phyloP scores from a whole-genome alignment of 2,329 filamentous ascomycete genomes.

The Clarireedia monteithiana region DNA sequence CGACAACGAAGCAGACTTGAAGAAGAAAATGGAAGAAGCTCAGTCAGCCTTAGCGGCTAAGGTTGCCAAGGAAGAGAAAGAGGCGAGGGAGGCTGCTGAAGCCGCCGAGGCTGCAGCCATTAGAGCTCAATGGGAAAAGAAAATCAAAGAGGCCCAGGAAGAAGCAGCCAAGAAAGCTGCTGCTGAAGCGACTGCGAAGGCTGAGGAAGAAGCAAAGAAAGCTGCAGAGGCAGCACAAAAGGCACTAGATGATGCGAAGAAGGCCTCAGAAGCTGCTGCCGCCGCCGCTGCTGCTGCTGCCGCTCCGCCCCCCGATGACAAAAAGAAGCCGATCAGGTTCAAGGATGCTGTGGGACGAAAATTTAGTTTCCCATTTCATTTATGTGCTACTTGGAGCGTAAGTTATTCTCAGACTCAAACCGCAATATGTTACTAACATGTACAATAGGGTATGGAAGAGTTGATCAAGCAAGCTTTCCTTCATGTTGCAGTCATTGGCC shows the following conservation, averaged over 20 bases:
- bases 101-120: slow-evolving; percentile 33
- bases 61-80: slow-evolving; percentile 19
- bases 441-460: slow-evolving; percentile 70
- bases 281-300: slow-evolving; percentile 33
- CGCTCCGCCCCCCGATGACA: slow-evolving; percentile 29
- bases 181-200: slow-evolving; percentile 23
- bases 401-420: slow-evolving; percentile 28
- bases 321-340: slow-evolving; percentile 67
- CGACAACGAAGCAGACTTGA: slow-evolving; percentile 7
- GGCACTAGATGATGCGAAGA: slow-evolving; percentile 41
- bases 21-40: slow-evolving; percentile 9
- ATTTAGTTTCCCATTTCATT: slow-evolving; percentile 82
- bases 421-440: slow-evolving; percentile 19
- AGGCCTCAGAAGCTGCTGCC: slow-evolving; percentile 17
- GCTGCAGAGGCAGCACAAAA: slow-evolving; percentile 39
- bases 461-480: slow-evolving; percentile 81
- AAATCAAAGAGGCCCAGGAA: slow-evolving; percentile 27
- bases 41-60: slow-evolving; percentile 5
- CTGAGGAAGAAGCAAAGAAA: slow-evolving; percentile 34
- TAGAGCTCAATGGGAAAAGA: slow-evolving; percentile 38
- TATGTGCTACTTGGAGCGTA: slow-evolving; percentile 80
- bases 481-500: slow-evolving; percentile 68
- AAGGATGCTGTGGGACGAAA: slow-evolving; percentile 88
- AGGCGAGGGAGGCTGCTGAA: slow-evolving; percentile 26
- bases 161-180: slow-evolving; percentile 19